These are phyloP conservation scores for Coniochaeta ligniaria DNA, from an alignment of 2,329 filamentous ascomycete species.

Conservation along the genomic window DNA sequence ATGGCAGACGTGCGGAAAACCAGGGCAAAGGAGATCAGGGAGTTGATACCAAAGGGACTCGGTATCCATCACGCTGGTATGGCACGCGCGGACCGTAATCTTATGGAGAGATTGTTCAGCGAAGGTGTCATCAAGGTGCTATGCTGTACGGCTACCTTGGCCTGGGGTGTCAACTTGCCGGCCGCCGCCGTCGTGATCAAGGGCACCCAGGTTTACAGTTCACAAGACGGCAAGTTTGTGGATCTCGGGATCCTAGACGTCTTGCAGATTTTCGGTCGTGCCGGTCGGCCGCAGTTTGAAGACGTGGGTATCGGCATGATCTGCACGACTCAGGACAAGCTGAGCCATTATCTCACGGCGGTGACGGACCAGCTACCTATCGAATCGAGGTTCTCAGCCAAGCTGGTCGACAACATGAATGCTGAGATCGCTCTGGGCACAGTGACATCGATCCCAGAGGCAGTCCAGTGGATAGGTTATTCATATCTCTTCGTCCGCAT, in stretches of 20 bases:
- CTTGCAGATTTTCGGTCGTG: constrained; percentile 95
- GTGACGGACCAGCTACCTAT: constrained; percentile 96
- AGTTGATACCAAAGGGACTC: constrained; percentile 83
- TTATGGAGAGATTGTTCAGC: constrained; percentile 88
- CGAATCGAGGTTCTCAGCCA: constrained; percentile 90
- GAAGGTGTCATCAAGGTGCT: constrained; percentile 94
- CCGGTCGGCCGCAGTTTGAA: constrained; percentile 94
- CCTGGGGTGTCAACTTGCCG: constrained; percentile 98
- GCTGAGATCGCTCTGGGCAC: constrained; percentile 91
- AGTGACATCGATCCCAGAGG: constrained; percentile 88
- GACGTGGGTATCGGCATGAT: constrained; percentile 98
- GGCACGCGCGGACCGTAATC: constrained; percentile 85
- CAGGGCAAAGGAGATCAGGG: constrained; percentile 78
- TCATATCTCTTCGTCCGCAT: constrained; percentile 97
- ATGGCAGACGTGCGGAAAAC: constrained; percentile 79
- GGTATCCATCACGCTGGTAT: constrained; percentile 97
- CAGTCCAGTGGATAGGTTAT: constrained; percentile 95
- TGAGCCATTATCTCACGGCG: constrained; percentile 83
- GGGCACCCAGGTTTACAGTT: constrained; percentile 93
- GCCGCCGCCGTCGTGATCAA: constrained; percentile 97
- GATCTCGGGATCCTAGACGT: constrained; percentile 96
- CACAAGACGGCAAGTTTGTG: constrained; percentile 92
- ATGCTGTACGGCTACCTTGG: constrained; percentile 94
- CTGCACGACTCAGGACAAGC: constrained; percentile 89
- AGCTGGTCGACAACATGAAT: constrained; percentile 93